A percentile compares a stretch with the other conserved stretches of the same genome.
These are phyloP conservation scores for Chaetothyriales sp. DNA, from an alignment of 2,329 filamentous ascomycete species.

Conservation along the genomic window DNA sequence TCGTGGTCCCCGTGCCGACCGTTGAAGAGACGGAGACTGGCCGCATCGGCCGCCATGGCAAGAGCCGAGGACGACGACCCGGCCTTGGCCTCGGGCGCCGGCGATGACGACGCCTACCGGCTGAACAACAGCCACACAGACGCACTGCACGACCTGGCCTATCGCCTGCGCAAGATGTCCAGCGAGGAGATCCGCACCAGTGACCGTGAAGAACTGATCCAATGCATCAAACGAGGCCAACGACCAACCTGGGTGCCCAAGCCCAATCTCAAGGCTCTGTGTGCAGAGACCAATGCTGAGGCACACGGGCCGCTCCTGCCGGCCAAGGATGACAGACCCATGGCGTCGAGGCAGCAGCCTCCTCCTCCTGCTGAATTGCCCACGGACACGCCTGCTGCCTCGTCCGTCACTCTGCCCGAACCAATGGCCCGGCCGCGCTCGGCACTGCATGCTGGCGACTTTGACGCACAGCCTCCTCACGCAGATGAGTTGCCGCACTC, in stretches of 20 bases:
- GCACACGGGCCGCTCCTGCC: not conserved
- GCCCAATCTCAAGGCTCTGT: conserved; percentile 38
- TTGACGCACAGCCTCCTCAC: conserved; percentile 29
- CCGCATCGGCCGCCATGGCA: conserved; percentile 5
- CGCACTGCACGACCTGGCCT: not conserved
- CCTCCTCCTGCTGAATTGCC: conserved; percentile 28
- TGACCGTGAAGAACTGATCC: conserved; percentile 67
- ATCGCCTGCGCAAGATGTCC: not conserved
- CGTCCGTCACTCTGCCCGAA: conserved; percentile 26
- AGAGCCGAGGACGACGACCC: conserved; percentile 3
- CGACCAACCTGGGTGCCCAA: conserved; percentile 60
- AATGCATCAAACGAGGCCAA: conserved; percentile 66
- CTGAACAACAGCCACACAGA: not conserved
- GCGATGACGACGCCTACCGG: not conserved
- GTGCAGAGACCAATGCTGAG: conserved; percentile 12
- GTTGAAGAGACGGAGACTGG: conserved; percentile 15
- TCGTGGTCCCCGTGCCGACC: conserved; percentile 1
- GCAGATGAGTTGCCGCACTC: conserved; percentile 13
- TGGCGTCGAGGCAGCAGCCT: not conserved
- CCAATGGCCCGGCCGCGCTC: conserved; percentile 54
- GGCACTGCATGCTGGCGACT: conserved; percentile 50
- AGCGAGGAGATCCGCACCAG: conserved; percentile 13
- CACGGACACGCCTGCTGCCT: conserved; percentile 44
- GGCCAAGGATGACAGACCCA: conserved; percentile 29
- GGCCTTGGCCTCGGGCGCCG: not conserved